Evolutionary conservation across 495 filamentous ascomycete genomes (phyloP).

Genomic region (Recurvomyces mirabilis): DNA sequence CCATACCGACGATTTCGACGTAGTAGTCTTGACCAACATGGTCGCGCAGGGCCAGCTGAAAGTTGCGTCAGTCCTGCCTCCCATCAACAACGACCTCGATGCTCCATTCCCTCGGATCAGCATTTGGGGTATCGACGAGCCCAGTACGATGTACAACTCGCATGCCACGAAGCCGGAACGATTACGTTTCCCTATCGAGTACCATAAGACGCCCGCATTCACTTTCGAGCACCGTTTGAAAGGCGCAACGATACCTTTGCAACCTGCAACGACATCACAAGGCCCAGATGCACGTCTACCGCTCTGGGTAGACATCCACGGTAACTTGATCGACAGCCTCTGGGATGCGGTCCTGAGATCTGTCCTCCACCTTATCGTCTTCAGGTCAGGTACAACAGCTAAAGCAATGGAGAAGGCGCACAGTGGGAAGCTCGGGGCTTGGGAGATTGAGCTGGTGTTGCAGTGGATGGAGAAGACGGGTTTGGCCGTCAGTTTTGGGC

Average conservation of each 20-base stretch:
- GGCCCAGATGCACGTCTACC: conserved; percentile 42
- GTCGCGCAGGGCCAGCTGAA: conserved; percentile 47
- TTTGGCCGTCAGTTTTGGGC: conserved; percentile 26
- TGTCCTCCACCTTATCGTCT: conserved; percentile 47
- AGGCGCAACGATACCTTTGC: conserved; percentile 18
- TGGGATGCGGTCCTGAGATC: conserved; percentile 57
- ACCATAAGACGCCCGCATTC: conserved; percentile 13
- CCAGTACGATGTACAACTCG: conserved; percentile 1
- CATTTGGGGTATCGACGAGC: conserved; percentile 45
- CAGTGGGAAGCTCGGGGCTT: conserved; percentile 50
- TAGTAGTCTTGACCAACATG: conserved; percentile 60
- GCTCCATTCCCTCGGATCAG: conserved; percentile 21
- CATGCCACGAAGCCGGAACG: not conserved
- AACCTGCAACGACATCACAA: conserved; percentile 16
- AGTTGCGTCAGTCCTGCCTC: conserved; percentile 45
- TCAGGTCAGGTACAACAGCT: conserved; percentile 46
- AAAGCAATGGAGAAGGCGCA: conserved; percentile 43
- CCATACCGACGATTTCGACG: conserved; percentile 49
- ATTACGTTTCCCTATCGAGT: conserved; percentile 9
- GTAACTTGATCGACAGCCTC: conserved; percentile 43
- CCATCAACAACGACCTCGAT: conserved; percentile 36
- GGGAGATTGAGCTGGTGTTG: conserved; percentile 56
- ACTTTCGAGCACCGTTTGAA: conserved; percentile 8
- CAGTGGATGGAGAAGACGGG: conserved; percentile 52
- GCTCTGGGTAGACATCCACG: conserved; percentile 71